Percentiles rank a stretch among this genome's conserved stretches.
Evolutionary conservation across 768 basidiomycete genomes (phyloP).

Genomic region (Pisolithus marmoratus): DNA sequence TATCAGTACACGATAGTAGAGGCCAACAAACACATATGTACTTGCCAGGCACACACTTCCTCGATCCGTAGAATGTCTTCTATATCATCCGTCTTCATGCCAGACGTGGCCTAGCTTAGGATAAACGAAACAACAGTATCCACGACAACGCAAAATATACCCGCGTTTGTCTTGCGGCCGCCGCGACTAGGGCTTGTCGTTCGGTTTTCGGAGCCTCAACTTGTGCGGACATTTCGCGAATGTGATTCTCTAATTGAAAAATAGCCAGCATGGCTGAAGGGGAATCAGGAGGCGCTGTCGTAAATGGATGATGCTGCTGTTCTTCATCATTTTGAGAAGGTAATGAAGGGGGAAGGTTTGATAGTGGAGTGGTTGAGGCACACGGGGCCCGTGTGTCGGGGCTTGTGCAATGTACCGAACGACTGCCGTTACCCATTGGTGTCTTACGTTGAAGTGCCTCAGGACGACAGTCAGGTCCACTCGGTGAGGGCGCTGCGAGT

Average conservation of each 20-base stretch:
- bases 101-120: constrained; percentile 10
- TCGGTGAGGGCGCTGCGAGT: constrained; percentile 2
- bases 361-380: background rate
- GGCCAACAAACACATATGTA: background rate
- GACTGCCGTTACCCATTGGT: background rate
- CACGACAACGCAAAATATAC: constrained; percentile 6
- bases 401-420: background rate
- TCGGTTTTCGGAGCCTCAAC: constrained; percentile 36
- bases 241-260: constrained; percentile 31
- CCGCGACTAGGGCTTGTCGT: constrained; percentile 24
- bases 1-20: background rate
- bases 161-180: constrained; percentile 17
- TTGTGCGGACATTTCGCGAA: constrained; percentile 29
- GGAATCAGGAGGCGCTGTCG: background rate
- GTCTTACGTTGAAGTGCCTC: background rate
- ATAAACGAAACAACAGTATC: background rate
- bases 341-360: background rate
- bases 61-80: constrained; percentile 25
- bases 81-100: constrained; percentile 13
- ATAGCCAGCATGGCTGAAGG: constrained; percentile 14
- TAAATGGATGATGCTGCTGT: background rate
- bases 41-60: constrained; percentile 33
- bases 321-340: background rate
- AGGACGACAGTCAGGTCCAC: background rate
- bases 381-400: background rate